These are phyloP conservation scores for Paraphaeosphaeria minitans DNA, from an alignment of 2,329 filamentous ascomycete genomes.

Conservation along the genomic window DNA sequence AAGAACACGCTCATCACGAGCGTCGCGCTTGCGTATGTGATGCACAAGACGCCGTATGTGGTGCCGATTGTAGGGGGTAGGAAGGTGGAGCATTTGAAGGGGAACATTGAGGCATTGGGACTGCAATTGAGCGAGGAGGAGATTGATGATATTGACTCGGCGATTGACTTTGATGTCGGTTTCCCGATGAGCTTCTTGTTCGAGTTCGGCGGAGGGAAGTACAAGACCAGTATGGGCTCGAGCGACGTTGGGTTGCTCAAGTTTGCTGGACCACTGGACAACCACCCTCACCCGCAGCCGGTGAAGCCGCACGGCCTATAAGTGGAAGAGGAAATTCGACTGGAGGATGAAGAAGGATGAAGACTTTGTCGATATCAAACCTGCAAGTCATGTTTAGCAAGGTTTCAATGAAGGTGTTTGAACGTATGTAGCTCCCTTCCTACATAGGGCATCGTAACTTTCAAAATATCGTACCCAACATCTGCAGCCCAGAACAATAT, in stretches of 20 bases:
- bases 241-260: conserved; percentile 38
- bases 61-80: conserved; percentile 76
- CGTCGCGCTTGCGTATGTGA: conserved; percentile 71
- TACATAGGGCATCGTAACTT: neutral
- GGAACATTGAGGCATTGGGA: conserved; percentile 62
- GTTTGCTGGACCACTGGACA: conserved; percentile 36
- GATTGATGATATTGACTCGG: conserved; percentile 59
- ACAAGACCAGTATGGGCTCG: conserved; percentile 33
- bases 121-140: conserved; percentile 59
- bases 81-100: conserved; percentile 73
- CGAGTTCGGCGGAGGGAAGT: conserved; percentile 33
- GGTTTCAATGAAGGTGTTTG: neutral
- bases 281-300: conserved; percentile 26
- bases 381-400: neutral
- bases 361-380: neutral
- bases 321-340: neutral
- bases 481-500: neutral
- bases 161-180: conserved; percentile 59
- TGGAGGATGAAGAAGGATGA: neutral
- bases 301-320: conserved; percentile 37
- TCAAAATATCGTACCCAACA: neutral
- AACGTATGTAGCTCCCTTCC: neutral
- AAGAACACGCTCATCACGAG: conserved; percentile 65
- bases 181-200: conserved; percentile 58
- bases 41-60: conserved; percentile 72